These are phyloP conservation scores for Yamadazyma conglobata DNA, from an alignment of 1,139 yeast species.

Conservation along the genomic window DNA sequence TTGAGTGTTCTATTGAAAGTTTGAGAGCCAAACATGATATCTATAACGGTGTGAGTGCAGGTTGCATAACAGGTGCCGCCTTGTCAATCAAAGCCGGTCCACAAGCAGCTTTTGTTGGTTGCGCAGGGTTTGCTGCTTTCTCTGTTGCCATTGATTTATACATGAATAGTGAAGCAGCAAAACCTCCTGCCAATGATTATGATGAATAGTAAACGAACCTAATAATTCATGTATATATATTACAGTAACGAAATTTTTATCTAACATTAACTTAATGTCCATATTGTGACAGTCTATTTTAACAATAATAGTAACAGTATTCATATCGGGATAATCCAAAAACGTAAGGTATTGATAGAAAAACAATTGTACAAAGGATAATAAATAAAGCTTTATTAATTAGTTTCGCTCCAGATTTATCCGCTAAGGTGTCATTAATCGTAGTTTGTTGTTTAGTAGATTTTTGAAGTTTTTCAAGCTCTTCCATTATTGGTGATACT, in stretches of 20 bases:
- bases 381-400: conserved; percentile 6
- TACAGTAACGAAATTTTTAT: conserved; percentile 6
- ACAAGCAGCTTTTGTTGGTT: conserved; percentile 84
- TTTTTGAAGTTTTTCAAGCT: conserved; percentile 12
- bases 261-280: no score
- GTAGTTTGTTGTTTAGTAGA: not conserved
- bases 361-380: conserved; percentile 15
- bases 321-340: conserved; percentile 32
- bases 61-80: conserved; percentile 92
- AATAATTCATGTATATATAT: conserved; percentile 4
- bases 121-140: conserved; percentile 97
- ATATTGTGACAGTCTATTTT: conserved; percentile 4
- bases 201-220: conserved; percentile 49
- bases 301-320: conserved; percentile 39
- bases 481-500: conserved; percentile 10
- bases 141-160: conserved; percentile 91
- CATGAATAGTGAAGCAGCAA: conserved; percentile 79
- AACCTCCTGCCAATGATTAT: conserved; percentile 87
- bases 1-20: conserved; percentile 86
- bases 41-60: conserved; percentile 89
- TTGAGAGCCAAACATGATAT: conserved; percentile 89
- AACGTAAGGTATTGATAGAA: conserved; percentile 20
- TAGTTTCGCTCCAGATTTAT: conserved; percentile 3
- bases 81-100: conserved; percentile 92
- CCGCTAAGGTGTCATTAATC: no score